phyloP scores from a whole-genome alignment of 2,329 filamentous ascomycete species.

The Aspergillus puulaauensis region DNA sequence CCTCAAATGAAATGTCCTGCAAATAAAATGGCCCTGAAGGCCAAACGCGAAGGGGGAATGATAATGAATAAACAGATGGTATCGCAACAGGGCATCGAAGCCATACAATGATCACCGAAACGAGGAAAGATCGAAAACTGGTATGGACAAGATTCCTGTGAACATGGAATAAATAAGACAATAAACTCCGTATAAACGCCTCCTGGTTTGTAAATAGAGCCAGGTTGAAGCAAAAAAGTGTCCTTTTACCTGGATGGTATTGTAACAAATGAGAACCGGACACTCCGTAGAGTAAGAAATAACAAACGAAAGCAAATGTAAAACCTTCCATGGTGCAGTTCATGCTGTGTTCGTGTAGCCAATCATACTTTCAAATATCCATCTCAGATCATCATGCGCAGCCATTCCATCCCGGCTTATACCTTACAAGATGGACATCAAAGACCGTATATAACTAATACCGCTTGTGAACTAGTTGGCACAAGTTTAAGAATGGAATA shows the following conservation, averaged over 20 bases:
- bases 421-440: background rate
- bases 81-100: slow-evolving; percentile 17
- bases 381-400: slow-evolving; percentile 14
- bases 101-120: slow-evolving; percentile 12
- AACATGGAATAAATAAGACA: slow-evolving; percentile 4
- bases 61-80: slow-evolving; percentile 18
- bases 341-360: slow-evolving; percentile 23
- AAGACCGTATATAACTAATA: background rate
- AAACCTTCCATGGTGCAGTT: slow-evolving; percentile 8
- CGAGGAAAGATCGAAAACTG: slow-evolving; percentile 1
- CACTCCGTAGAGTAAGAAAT: slow-evolving; percentile 4
- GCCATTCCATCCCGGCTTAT: background rate
- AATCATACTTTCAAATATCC: slow-evolving; percentile 20
- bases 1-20: slow-evolving; percentile 6
- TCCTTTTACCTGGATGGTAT: slow-evolving; percentile 7
- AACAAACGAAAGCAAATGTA: slow-evolving; percentile 4
- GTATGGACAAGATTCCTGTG: slow-evolving; percentile 13
- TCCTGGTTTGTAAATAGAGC: background rate
- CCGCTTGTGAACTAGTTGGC: background rate
- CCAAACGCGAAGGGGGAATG: slow-evolving; percentile 17
- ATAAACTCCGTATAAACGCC: slow-evolving; percentile 13
- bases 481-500: slow-evolving; percentile 78
- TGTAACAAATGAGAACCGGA: slow-evolving; percentile 2
- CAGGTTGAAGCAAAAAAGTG: background rate
- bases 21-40: slow-evolving; percentile 4